Base-by-base conservation (phyloP, 768 basidiomycete species). In the Lyophyllum shimeji region DNA sequence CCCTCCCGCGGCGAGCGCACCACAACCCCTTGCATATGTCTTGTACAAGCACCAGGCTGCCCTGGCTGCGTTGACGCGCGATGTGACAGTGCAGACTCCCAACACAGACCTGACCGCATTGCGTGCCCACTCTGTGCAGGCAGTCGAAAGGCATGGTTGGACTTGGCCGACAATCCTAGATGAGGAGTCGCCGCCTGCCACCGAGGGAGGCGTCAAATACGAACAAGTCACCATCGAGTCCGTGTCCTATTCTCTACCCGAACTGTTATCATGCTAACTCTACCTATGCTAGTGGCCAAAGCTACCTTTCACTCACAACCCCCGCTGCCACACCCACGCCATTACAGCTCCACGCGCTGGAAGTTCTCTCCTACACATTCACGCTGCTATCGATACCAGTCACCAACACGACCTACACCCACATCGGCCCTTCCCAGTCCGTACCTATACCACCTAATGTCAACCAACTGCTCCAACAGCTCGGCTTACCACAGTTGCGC, bases 321-420 rank as follows among this genome's bases (percentile, higher is more conserved):
- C 72, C 79, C 20, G 68, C 69, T 37, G 76, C 69, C 29, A 67
- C 64, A 45, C 86, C 88, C 1, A 85, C 82, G 27, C 70, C 80
- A n/a, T 64, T 75, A 40, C 89, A 91, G 65, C 60, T 71, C 12
- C 87, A 88, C 64, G 86, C 88, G 2, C 72, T 90, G 43, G 76
- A 81, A 53, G 79, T 89, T 15, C 76, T 90, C 5, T 78, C 83
- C 33, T 74, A 76, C 60, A 86, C 86, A 31, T 85, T 79, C 69
- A 74, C 75, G 33, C 72, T 82, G 34, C 68, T 82, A 47, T 68
- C 73, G 17, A 67, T 76, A 62, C 66, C 71, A 59, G 60, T 60
- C 43, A 59, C 52, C 60, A 66, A 60, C 42, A 57, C 50, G 34
- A 56, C 47, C 55, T 60, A 57, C 50, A 50, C 62, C 50, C 69